phyloP scores from a whole-genome alignment of 345 rosid species.

The Euphorbia peplus region DNA sequence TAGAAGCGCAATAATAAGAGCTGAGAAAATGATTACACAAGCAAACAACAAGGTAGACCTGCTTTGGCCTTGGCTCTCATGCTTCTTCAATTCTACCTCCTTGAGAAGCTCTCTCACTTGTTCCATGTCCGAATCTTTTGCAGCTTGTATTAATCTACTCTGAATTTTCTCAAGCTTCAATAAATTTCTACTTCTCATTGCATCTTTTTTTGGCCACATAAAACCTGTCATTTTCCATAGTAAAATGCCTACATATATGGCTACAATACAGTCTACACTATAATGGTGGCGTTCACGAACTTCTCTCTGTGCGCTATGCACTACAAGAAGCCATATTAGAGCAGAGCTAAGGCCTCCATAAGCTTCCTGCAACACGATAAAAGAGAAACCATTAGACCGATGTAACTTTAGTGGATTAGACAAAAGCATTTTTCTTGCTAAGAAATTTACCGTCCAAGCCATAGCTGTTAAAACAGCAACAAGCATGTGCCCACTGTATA shows the following conservation, averaged over 20 bases:
- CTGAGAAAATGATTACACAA: constrained; percentile 43
- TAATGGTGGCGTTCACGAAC: constrained; percentile 88
- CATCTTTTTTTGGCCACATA: constrained; percentile 57
- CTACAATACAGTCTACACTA: constrained; percentile 77
- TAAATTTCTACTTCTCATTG: constrained; percentile 33
- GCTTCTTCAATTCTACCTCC: constrained; percentile 52
- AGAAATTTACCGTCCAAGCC: constrained; percentile 85
- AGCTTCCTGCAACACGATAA: constrained; percentile 62
- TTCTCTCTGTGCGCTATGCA: constrained; percentile 88
- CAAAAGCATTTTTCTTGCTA: not conserved
- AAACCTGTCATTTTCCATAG: constrained; percentile 93
- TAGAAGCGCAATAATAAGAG: constrained; percentile 57
- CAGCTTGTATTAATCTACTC: constrained; percentile 65
- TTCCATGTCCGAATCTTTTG: constrained; percentile 91
- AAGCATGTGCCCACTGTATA: constrained; percentile 96
- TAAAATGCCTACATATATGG: constrained; percentile 83
- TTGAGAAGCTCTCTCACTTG: constrained; percentile 69
- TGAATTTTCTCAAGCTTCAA: constrained; percentile 62
- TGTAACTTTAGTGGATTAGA: constrained; percentile 3
- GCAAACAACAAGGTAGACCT: constrained; percentile 65
- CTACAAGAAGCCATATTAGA: constrained; percentile 71
- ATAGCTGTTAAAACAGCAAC: constrained; percentile 91
- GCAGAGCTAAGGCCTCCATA: constrained; percentile 85
- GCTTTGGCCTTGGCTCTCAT: constrained; percentile 39
- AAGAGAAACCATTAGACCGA: not conserved